A percentile compares a stretch with the other conserved stretches of the same genome.
Evolutionary conservation across 352 stramenopile species (phyloP).

Genomic region (Plasmopara muralis): DNA sequence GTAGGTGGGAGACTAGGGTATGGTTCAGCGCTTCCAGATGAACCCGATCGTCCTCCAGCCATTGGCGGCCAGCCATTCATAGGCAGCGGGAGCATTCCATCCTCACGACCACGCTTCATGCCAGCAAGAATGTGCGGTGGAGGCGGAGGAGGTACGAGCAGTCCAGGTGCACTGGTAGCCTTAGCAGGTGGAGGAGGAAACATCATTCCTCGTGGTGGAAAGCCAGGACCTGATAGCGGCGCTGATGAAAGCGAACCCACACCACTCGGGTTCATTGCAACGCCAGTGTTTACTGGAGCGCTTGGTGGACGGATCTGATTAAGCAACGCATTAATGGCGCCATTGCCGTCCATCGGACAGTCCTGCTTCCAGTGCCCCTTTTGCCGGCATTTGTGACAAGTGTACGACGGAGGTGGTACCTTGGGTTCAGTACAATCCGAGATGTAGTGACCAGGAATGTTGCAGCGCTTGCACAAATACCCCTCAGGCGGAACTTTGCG

Average conservation of each 20-base stretch:
- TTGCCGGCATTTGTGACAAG: conserved; percentile 82
- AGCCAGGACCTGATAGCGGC: conserved; percentile 16
- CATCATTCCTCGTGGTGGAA: conserved; percentile 26
- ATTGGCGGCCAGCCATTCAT: conserved; percentile 24
- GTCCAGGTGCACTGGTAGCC: conserved; percentile 7
- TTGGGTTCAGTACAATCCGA: conserved; percentile 82
- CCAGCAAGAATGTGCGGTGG: conserved; percentile 43
- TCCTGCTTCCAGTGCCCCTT: conserved; percentile 88
- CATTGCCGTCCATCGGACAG: conserved; percentile 67
- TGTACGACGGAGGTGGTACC: conserved; percentile 71
- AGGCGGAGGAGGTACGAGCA: conserved; percentile 36
- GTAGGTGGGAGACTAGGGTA: conserved; percentile 6
- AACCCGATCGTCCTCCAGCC: conserved; percentile 7
- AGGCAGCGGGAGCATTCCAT: conserved; percentile 17
- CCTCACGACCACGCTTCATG: conserved; percentile 35
- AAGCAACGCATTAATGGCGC: conserved; percentile 39
- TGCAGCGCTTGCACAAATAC: conserved; percentile 85
- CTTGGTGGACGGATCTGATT: conserved; percentile 28
- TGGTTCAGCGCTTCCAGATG: conserved; percentile 3
- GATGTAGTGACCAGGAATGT: conserved; percentile 80
- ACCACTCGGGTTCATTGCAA: conserved; percentile 15
- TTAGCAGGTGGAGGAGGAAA: conserved; percentile 21
- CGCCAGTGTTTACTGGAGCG: conserved; percentile 8
- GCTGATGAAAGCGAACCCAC: conserved; percentile 10
- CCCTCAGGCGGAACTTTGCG: conserved; percentile 59